Evolutionary conservation across 495 filamentous ascomycete species (phyloP), one percentile per base, ranked within the genome.

Genomic region (Arthonia radiata): DNA sequence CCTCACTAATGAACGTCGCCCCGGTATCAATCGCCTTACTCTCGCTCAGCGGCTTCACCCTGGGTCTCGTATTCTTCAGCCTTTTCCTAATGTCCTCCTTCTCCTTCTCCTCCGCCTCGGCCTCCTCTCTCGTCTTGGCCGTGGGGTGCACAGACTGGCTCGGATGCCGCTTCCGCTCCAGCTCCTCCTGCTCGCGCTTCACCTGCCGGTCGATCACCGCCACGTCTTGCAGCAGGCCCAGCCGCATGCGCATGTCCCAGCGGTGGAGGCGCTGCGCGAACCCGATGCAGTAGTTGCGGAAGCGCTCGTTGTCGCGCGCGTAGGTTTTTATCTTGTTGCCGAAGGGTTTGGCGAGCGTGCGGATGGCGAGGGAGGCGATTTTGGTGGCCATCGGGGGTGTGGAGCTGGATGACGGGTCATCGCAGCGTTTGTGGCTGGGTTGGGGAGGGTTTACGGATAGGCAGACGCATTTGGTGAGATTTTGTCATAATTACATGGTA

Each of bases 11-110:
- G 28, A 99, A 91, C 31, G 89, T 90, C 6, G 86, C 89, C 15
- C 91, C 90, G 4, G 81, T 62, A 42, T 99, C 86, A 15, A 99
- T 90, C 4, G 86, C 86, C 42, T 94, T 93, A 9, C 64, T 62
- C 39, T 99, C 89, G 17, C 77, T 72, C 1, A 99, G 55, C 1
- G 89, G 72, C 29, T 83, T 56, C 15, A 76, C 74, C 16, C 60
- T 56, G 8, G 61, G 57, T 35, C 42, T 42, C 3, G 38, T 50
- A 42, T 9, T 49, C 49, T 34, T 52, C 40, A 24, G 47, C 22
- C 39, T 58, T 25, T 64, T 56, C 18, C 11, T 22, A 6, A 7
- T 11, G 44, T 37, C 4, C 51, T 53, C 19, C 50, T 57, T 25
- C 10, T 64, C 57, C 31, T 59, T 61, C 13, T 44, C 49, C 24